Base-by-base conservation (phyloP, 148 eudicot species). In the Hydrangea macrophylla region DNA sequence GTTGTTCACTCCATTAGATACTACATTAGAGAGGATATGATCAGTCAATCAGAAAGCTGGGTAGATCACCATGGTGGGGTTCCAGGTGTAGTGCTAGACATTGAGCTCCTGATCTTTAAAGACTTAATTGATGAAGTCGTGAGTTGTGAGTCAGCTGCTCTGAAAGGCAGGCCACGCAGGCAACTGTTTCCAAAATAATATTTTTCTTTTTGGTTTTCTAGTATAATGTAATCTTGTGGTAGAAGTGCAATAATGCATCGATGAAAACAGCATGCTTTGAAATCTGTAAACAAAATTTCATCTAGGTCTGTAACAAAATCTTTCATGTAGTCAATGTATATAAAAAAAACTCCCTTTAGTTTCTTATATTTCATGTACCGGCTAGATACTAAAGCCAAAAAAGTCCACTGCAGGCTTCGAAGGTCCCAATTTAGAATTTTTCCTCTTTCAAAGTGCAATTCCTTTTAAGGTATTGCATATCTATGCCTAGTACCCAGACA, bases 71-170 rank as follows among this genome's bases (percentile, higher is more conserved):
- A 64, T 48, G 26, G 65, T 68, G 90, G 85, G 73, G 73, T 77
- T 71, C 81, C 95, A 60, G 80, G 83, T n/a, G 30, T 86, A 69
- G 87, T 85, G 27, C 78, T 92, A 79, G 92, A 83, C 68, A 83
- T 92, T 54, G 95, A 89, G 71, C 82, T 92, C 13, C 61, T 85
- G 60, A 83, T 92, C 35, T 86, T 86, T 72, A 92, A 85, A 75
- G 97, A 92, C 68, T 75, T 88, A 75, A 83, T 92, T 13, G 69
- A 50, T 17, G 92, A 92, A 77, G 81, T 83, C n/a, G 70, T 87
- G 57, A 76, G 67, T 44, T 76, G 78, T 51, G 66, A 70, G 39
- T 68, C 36, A 24, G 37, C 60, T 15, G 64, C 67, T 62, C 67
- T 54, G 31, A 69, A 54, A 58, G 65, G 62, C 24, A 42, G 61